Evolutionary conservation across 495 filamentous ascomycete species (phyloP).

Genomic region (Apodospora peruviana): DNA sequence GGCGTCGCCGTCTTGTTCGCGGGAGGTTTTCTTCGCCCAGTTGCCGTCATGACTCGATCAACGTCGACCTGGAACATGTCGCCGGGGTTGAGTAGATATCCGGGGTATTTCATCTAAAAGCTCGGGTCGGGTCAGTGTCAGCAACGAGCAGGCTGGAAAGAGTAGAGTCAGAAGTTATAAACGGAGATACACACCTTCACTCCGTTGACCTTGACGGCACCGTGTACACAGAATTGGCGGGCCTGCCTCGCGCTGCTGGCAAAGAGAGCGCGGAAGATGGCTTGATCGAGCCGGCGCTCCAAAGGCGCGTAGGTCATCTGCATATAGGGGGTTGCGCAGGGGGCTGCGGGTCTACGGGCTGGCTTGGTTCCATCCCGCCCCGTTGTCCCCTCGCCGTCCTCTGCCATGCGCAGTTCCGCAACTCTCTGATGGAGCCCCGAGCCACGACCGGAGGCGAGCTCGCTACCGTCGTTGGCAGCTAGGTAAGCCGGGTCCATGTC

Average conservation of each 20-base stretch:
- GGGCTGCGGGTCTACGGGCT: conserved; percentile 2
- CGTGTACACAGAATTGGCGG: conserved; percentile 88
- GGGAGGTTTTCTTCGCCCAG: conserved; percentile 57
- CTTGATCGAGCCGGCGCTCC: conserved; percentile 85
- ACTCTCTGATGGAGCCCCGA: conserved; percentile 44
- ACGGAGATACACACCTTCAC: conserved; percentile 62
- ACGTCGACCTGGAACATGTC: conserved; percentile 96
- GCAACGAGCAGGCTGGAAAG: not conserved
- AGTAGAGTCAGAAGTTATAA: not conserved
- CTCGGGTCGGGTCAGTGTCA: not conserved
- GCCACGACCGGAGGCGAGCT: conserved; percentile 74
- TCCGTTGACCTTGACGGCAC: conserved; percentile 90
- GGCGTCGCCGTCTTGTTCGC: conserved; percentile 16
- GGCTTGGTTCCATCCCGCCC: not conserved
- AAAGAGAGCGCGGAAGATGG: conserved; percentile 88
- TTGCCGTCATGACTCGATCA: conserved; percentile 80
- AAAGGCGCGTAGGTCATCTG: conserved; percentile 88
- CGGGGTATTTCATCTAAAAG: conserved; percentile 77
- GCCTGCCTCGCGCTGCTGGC: conserved; percentile 93
- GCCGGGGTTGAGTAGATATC: conserved; percentile 93
- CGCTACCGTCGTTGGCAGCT: conserved; percentile 72
- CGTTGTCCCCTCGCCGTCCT: too few species aligned
- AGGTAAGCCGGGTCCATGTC: conserved; percentile 76
- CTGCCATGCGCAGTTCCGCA: too few species aligned
- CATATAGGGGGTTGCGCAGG: conserved; percentile 68